These are phyloP conservation scores for Pseudogymnoascus sp. DNA, from an alignment of 2,329 filamentous ascomycete species.

Conservation along the genomic window DNA sequence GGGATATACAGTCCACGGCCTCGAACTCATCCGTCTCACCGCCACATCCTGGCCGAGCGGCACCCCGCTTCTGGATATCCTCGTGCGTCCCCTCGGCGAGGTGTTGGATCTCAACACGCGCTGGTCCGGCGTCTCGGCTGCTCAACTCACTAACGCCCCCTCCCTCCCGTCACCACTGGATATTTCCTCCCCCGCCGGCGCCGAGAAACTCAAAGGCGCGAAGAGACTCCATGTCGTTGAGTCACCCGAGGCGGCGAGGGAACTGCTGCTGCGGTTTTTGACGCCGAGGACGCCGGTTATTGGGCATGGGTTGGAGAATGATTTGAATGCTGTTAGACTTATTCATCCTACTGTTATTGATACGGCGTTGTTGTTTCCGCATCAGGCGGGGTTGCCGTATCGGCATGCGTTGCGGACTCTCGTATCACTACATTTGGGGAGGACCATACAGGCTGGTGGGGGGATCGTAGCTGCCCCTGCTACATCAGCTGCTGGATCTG, in stretches of 20 bases:
- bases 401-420: slow-evolving; percentile 73
- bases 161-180: slow-evolving; percentile 38
- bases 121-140: slow-evolving; percentile 77
- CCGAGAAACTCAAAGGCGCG: slow-evolving; percentile 25
- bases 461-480: slow-evolving; percentile 28
- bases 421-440: slow-evolving; percentile 59
- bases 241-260: slow-evolving; percentile 66
- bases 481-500: background rate
- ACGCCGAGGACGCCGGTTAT: slow-evolving; percentile 74
- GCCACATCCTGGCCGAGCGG: slow-evolving; percentile 81
- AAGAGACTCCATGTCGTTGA: slow-evolving; percentile 62
- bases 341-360: slow-evolving; percentile 82
- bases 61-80: slow-evolving; percentile 68
- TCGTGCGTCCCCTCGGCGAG: slow-evolving; percentile 77
- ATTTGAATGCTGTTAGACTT: slow-evolving; percentile 77
- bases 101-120: slow-evolving; percentile 86
- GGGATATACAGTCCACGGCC: slow-evolving; percentile 82
- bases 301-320: slow-evolving; percentile 92
- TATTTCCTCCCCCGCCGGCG: slow-evolving; percentile 16
- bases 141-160: slow-evolving; percentile 65
- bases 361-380: slow-evolving; percentile 77
- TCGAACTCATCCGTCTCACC: slow-evolving; percentile 86
- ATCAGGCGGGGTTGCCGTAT: slow-evolving; percentile 66
- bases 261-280: slow-evolving; percentile 69
- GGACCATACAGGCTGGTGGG: slow-evolving; percentile 70